These are phyloP conservation scores for Neoascochyta sp. DNA, from an alignment of 2,329 filamentous ascomycete species.

Conservation along the genomic window DNA sequence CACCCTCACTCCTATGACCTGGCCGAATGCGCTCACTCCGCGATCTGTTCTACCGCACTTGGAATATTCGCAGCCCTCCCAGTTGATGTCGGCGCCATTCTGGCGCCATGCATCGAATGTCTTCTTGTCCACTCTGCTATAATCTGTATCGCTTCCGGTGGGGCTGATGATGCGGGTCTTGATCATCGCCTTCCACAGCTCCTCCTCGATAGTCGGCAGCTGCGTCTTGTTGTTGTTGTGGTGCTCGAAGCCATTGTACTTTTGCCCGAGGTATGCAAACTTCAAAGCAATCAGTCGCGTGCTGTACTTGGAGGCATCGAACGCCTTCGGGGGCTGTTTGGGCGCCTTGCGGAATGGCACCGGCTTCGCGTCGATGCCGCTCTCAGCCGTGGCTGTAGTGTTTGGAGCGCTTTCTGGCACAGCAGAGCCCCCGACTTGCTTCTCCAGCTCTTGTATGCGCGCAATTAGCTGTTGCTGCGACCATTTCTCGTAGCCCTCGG, in stretches of 20 bases:
- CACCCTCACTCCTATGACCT: slow-evolving; percentile 81
- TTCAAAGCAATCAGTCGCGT: slow-evolving; percentile 87
- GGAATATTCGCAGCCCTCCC: slow-evolving; percentile 82
- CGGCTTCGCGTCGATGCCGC: slow-evolving; percentile 3
- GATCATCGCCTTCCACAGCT: slow-evolving; percentile 84
- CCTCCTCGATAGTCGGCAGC: slow-evolving; percentile 83
- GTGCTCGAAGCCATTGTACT: slow-evolving; percentile 92
- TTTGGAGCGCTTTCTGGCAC: slow-evolving; percentile 4
- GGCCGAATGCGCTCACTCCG: slow-evolving; percentile 94
- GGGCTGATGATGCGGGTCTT: slow-evolving; percentile 70
- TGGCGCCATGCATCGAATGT: slow-evolving; percentile 37
- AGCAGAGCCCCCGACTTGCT: slow-evolving; percentile 9
- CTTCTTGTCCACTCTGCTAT: slow-evolving; percentile 22
- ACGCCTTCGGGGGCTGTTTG: slow-evolving; percentile 47
- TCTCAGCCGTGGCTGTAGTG: background rate
- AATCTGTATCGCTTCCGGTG: slow-evolving; percentile 29
- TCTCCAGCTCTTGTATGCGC: slow-evolving; percentile 32
- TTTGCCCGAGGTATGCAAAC: slow-evolving; percentile 85
- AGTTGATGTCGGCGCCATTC: slow-evolving; percentile 58
- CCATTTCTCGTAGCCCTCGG: slow-evolving; percentile 30
- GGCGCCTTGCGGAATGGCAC: slow-evolving; percentile 24
- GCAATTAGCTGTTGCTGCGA: slow-evolving; percentile 34
- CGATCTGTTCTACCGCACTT: slow-evolving; percentile 93
- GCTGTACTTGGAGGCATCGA: slow-evolving; percentile 77
- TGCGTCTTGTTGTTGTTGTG: slow-evolving; percentile 65